These are phyloP conservation scores for Fibroporia radiculosa DNA, from an alignment of 768 basidiomycete genomes.

Conservation along the genomic window DNA sequence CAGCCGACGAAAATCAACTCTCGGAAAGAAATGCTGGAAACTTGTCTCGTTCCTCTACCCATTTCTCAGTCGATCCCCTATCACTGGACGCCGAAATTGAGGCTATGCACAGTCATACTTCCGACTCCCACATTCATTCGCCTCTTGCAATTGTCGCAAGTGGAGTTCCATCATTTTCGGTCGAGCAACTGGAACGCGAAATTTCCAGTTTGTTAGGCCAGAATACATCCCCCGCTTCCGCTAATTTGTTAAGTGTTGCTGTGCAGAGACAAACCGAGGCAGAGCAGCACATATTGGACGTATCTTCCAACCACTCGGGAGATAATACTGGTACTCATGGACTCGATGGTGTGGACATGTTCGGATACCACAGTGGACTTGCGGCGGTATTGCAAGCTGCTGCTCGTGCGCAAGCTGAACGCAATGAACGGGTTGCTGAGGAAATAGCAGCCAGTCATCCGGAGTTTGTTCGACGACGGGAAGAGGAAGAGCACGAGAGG, in stretches of 20 bases:
- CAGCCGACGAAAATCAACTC: constrained; percentile 35
- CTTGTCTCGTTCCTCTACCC: constrained; percentile 7
- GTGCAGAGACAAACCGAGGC: constrained; percentile 49
- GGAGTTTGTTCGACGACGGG: constrained; percentile 36
- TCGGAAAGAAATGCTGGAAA: constrained; percentile 12
- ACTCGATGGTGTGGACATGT: constrained; percentile 11
- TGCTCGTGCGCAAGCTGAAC: constrained; percentile 54
- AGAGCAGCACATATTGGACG: constrained; percentile 23
- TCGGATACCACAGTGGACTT: constrained; percentile 47
- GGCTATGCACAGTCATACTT: constrained; percentile 29
- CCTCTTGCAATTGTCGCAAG: constrained; percentile 22
- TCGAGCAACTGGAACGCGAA: constrained; percentile 73
- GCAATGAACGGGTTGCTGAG: constrained; percentile 37
- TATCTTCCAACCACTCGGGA: constrained; percentile 1
- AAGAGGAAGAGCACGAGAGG: constrained; percentile 39
- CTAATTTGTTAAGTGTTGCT: constrained; percentile 54
- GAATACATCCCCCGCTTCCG: constrained; percentile 63
- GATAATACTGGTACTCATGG: constrained; percentile 18
- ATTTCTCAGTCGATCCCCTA: constrained; percentile 15
- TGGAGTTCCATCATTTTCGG: constrained; percentile 33
- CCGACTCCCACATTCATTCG: constrained; percentile 29
- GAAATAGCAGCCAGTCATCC: constrained; percentile 31
- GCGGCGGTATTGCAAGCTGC: constrained; percentile 80
- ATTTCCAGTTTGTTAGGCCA: constrained; percentile 69
- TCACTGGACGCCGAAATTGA: constrained; percentile 24